Evolutionary conservation across 1,284 basidiomycete genomes (phyloP), one percentile per base, ranked within the genome.

Genomic region (Ganoderma multipileum): DNA sequence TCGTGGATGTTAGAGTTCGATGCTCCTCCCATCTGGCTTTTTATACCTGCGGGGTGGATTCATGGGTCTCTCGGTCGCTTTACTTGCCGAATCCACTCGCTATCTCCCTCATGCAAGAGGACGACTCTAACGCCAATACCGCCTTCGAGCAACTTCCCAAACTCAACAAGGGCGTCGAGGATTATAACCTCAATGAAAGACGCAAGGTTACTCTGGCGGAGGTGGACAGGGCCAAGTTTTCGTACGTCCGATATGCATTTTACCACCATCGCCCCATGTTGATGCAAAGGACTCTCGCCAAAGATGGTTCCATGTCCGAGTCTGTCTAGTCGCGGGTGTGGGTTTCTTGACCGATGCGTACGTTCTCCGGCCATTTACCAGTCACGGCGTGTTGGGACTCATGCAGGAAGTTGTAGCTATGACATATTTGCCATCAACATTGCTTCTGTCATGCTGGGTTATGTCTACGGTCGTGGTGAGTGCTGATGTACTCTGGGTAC

Each of bases 301-400:
- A 64, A 82, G 80, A 4, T 80, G 83, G 84, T 78, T 85, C 77
- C 93, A 95, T 75, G 85, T 90, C 66, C 93, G 92, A 77, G 85
- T 94, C 66, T 88, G 87, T 77, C 71, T 89, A 57, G 91, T 95
- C 8, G 92, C 94, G 2, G 92, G 93, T 69, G 91, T 90, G 12
- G 93, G 93, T 58, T 95, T 95, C 83, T 95, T 94, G 82, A 94
- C 93, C 41, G 93, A 93, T 81, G 91, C 91, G 87, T 92, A 76
- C 76, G 89, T 80, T 73, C 20, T 12, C 36, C 4, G 16, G 20
- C 5, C 3, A 12, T 36, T 3, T 12, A 33, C 28, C 30, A n/a
- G n/a, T 54, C 36, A 14, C 59, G 42, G 16, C 12, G 60, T 20
- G 54, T 61, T 18, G 26, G 50, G 23, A 36, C 39, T 63, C 41